Conservation (phyloP, 768 basidiomycete genomes). For the Arthromyces matolae region DNA sequence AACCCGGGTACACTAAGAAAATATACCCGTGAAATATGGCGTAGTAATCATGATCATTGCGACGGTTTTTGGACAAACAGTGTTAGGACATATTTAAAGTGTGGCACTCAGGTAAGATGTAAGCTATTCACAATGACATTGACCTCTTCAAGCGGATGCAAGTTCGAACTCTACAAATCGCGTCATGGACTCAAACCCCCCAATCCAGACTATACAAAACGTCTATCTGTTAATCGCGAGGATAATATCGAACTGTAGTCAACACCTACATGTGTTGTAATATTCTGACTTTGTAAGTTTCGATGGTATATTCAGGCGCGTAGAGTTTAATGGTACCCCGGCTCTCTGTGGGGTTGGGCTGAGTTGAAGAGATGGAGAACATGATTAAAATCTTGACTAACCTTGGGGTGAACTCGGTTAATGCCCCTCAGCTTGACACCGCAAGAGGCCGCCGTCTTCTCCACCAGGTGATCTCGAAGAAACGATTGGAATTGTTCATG, state of each 20-base stretch:
- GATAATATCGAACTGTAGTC: not conserved
- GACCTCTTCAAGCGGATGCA: no score
- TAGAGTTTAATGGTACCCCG: slow-evolving; percentile 23
- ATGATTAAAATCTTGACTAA: not conserved
- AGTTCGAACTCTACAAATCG: slow-evolving; percentile 27
- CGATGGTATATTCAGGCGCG: slow-evolving; percentile 18
- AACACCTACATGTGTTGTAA: slow-evolving; percentile 26
- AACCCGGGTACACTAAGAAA: no score
- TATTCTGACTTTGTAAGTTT: slow-evolving; percentile 26
- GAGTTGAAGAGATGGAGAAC: no score
- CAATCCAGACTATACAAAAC: slow-evolving; percentile 18
- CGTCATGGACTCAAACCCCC: slow-evolving; percentile 19
- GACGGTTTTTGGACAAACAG: no score
- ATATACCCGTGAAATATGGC: no score
- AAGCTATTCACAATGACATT: no score
- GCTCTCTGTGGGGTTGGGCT: slow-evolving; percentile 18
- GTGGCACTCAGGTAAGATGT: no score
- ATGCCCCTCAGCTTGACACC: slow-evolving; percentile 20
- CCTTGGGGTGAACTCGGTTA: slow-evolving; percentile 27
- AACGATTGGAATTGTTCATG: slow-evolving; percentile 24
- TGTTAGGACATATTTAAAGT: no score
- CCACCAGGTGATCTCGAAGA: slow-evolving; percentile 18
- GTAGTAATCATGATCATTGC: no score
- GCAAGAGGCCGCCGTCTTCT: slow-evolving; percentile 14
- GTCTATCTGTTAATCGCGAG: not conserved